Percentiles rank a stretch among this genome's conserved stretches.
Conservation (phyloP, 257 asterid species). For the Solanum piurae region DNA sequence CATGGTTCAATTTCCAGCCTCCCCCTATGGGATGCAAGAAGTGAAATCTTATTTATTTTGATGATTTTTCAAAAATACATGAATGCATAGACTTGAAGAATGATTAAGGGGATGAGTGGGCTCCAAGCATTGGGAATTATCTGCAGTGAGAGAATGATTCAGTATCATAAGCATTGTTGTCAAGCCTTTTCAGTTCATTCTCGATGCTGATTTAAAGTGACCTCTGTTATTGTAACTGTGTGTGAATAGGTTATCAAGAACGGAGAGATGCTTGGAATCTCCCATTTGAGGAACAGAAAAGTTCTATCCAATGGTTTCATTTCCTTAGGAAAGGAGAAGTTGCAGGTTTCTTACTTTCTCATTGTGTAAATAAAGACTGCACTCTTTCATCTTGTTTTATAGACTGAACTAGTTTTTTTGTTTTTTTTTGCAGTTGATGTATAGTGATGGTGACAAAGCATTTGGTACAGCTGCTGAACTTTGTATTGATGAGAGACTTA, state of each 20-base stretch:
- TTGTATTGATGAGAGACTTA: conserved; percentile 81
- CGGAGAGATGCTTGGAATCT: conserved; percentile 98
- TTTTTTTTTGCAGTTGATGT: conserved; percentile 63
- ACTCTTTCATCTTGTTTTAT: background rate
- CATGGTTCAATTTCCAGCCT: background rate
- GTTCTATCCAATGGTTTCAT: conserved; percentile 86
- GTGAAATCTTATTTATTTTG: background rate
- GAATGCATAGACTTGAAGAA: background rate
- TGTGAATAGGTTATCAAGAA: conserved; percentile 78
- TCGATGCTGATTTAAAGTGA: background rate
- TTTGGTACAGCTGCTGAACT: conserved; percentile 89
- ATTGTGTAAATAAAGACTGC: background rate
- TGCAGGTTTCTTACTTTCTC: conserved; percentile 50
- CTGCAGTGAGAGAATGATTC: background rate
- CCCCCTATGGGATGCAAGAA: background rate
- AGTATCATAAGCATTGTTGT: background rate
- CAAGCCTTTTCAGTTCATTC: background rate
- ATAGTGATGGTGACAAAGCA: conserved; percentile 99
- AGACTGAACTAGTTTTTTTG: background rate
- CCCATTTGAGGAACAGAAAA: conserved; percentile 89
- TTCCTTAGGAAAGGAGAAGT: conserved; percentile 81
- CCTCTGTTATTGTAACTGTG: background rate
- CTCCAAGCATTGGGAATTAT: background rate
- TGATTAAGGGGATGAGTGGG: background rate
- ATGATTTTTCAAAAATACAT: background rate